Evolutionary conservation across 441 rosid species (phyloP).

Genomic region (Gossypium schwendimanii): DNA sequence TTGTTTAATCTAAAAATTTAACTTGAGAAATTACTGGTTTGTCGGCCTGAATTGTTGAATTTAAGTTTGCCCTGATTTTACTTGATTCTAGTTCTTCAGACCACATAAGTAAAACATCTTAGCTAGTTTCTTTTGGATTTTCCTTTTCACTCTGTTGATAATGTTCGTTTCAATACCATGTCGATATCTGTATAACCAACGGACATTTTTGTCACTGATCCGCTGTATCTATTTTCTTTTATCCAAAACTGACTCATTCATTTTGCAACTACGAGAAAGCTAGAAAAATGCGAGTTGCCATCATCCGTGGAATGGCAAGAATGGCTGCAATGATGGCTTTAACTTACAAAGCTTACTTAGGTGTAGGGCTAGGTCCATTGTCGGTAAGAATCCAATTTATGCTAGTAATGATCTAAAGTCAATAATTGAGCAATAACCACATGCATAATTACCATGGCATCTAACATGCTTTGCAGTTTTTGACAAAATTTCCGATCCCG

Average conservation of each 20-base stretch:
- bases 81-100: too few species aligned
- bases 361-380: constrained; percentile 89
- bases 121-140: background rate
- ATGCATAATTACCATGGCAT: background rate
- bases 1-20: background rate
- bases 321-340: constrained; percentile 97
- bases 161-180: background rate
- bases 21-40: background rate
- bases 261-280: constrained; percentile 59
- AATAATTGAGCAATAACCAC: background rate
- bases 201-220: background rate
- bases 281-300: constrained; percentile 70
- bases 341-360: constrained; percentile 82
- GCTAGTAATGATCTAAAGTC: background rate
- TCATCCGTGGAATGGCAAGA: constrained; percentile 86
- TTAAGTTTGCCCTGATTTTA: background rate
- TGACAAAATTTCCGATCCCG: constrained; percentile 73
- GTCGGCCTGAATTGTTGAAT: background rate
- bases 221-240: background rate
- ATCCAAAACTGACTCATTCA: background rate
- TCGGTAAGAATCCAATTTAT: constrained; percentile 41
- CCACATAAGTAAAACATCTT: background rate
- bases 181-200: background rate
- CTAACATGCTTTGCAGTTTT: constrained; percentile 44
- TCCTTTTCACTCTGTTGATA: background rate